These are phyloP conservation scores for Picea sitchensis DNA, from an alignment of 75 land plant genomes.

Conservation along the genomic window DNA sequence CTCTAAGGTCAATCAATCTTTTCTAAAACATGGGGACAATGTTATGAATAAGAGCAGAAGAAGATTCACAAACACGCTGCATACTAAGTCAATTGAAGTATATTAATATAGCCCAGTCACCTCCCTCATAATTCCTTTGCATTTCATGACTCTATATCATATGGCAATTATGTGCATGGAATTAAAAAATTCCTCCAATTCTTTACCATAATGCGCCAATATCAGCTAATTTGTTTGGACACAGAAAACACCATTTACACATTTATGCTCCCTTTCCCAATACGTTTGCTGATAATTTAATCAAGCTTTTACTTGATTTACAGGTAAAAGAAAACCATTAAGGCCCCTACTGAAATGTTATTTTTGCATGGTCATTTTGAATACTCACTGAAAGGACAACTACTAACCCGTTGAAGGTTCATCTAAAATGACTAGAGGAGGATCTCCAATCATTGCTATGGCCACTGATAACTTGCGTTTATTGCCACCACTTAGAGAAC, in stretches of 20 bases:
- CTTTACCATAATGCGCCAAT: not conserved
- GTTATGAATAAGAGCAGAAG: not conserved
- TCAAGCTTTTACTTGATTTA: not conserved
- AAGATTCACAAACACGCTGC: not conserved
- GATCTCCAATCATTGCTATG: constrained; percentile 92
- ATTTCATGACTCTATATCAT: not conserved
- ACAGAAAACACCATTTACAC: not conserved
- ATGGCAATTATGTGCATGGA: not conserved
- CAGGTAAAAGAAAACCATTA: not conserved
- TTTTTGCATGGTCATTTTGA: too few species aligned
- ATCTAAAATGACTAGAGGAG: constrained; percentile 90
- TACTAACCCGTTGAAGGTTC: constrained; percentile 86
- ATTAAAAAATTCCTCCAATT: not conserved
- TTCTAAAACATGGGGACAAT: not conserved
- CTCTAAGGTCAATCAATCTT: not conserved
- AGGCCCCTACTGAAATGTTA: too few species aligned
- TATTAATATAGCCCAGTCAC: not conserved
- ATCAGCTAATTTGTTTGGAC: not conserved
- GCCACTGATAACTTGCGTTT: constrained; percentile 94
- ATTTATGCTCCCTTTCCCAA: not conserved
- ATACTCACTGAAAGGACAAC: constrained; percentile 6
- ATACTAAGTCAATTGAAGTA: not conserved
- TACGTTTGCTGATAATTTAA: not conserved
- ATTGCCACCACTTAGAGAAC: constrained; percentile 86
- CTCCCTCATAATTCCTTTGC: not conserved